These are phyloP conservation scores for Pyrenula massariospora DNA, from an alignment of 495 filamentous ascomycete species.

Conservation along the genomic window DNA sequence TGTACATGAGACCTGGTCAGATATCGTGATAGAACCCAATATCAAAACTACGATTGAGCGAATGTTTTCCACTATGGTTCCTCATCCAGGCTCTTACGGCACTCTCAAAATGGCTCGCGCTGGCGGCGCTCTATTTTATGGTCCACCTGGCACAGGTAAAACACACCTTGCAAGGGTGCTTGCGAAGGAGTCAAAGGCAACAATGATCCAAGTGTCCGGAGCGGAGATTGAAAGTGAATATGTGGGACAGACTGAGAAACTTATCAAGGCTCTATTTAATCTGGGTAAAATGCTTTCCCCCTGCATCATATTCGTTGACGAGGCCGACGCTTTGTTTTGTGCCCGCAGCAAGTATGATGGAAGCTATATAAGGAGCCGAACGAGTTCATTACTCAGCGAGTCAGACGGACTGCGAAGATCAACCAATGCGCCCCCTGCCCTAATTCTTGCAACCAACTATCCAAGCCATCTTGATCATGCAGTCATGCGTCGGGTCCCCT, in stretches of 20 bases:
- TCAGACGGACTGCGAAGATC: neutral
- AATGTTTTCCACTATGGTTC: neutral
- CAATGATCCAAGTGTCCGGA: constrained; percentile 98
- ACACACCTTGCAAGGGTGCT: constrained; percentile 98
- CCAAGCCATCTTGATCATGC: neutral
- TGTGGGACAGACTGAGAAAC: constrained; percentile 99
- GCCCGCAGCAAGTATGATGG: neutral
- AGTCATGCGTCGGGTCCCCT: neutral
- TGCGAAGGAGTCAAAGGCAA: constrained; percentile 96
- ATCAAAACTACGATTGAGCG: neutral
- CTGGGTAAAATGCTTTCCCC: constrained; percentile 97
- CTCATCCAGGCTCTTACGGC: neutral
- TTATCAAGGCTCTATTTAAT: constrained; percentile 99
- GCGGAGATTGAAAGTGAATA: constrained; percentile 98
- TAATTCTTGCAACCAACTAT: neutral
- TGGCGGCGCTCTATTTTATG: constrained; percentile 93
- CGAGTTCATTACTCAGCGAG: neutral
- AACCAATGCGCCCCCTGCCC: neutral
- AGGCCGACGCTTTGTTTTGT: constrained; percentile 75
- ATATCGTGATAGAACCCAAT: neutral
- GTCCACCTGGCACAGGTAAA: constrained; percentile 98
- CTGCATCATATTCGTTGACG: constrained; percentile 97
- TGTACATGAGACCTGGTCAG: neutral
- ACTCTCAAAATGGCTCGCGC: neutral
- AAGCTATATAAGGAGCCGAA: neutral